Evolutionary conservation across 176 grass and related monocot genomes (phyloP).

Genomic region (Musa troglodytarum): DNA sequence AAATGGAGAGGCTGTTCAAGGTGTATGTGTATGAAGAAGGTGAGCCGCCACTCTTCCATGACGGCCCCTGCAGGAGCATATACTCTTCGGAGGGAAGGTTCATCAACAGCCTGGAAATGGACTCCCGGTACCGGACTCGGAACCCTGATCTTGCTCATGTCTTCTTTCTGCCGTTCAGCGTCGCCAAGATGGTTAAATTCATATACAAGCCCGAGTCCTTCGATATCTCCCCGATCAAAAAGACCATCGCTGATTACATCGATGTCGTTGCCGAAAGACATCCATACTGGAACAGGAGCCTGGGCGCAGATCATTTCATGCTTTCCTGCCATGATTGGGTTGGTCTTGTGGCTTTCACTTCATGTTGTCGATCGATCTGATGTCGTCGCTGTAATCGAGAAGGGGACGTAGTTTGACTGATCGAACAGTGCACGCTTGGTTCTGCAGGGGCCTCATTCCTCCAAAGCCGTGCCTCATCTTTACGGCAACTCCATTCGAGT

Average conservation of each 20-base stretch:
- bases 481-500: constrained; percentile 60
- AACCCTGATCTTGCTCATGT: constrained; percentile 51
- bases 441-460: constrained; percentile 62
- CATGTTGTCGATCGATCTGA: no score
- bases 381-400: no score
- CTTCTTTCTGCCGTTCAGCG: constrained; percentile 80
- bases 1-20: constrained; percentile 90
- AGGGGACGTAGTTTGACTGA: no score
- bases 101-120: constrained; percentile 64
- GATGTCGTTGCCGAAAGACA: constrained; percentile 41
- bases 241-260: constrained; percentile 56
- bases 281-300: constrained; percentile 75
- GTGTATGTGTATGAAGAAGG: constrained; percentile 88
- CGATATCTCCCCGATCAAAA: constrained; percentile 48
- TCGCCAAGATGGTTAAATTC: constrained; percentile 73
- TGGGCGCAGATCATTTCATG: constrained; percentile 83
- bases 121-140: constrained; percentile 33
- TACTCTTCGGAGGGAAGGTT: constrained; percentile 86
- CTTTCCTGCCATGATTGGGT: constrained; percentile 97
- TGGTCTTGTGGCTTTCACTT: no score
- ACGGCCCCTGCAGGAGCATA: constrained; percentile 78
- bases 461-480: constrained; percentile 32
- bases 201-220: constrained; percentile 42
- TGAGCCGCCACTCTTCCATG: constrained; percentile 90
- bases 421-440: background rate